Conservation (phyloP, 2,329 filamentous ascomycete species). For the Aureobasidium pullulans region DNA sequence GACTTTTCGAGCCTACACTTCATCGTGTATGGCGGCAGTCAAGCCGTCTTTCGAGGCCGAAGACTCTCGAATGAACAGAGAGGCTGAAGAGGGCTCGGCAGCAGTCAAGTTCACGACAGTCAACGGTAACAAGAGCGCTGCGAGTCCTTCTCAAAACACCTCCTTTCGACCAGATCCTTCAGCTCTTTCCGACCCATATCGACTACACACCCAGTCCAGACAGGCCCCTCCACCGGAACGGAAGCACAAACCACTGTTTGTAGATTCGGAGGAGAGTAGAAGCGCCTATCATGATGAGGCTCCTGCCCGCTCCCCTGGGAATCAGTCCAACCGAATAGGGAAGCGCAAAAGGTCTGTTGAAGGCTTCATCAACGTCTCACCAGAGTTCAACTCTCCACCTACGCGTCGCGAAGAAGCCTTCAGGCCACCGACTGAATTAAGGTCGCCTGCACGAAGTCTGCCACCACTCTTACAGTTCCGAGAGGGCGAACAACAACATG, state of each 20-base stretch:
- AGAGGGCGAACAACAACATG: neutral
- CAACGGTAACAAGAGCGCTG: constrained; percentile 3
- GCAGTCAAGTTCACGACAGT: constrained; percentile 9
- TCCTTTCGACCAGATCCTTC: constrained; percentile 3
- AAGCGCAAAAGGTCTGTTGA: constrained; percentile 10
- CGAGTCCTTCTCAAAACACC: neutral
- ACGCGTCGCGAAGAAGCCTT: neutral
- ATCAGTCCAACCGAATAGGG: neutral
- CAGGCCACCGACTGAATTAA: neutral
- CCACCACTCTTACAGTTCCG: neutral
- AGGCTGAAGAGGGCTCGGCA: neutral
- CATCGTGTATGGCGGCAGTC: constrained; percentile 5
- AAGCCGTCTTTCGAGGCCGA: constrained; percentile 5
- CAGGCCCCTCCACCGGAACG: neutral
- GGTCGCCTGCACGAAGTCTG: constrained; percentile 5
- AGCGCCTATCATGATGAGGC: neutral
- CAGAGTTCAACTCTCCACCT: neutral
- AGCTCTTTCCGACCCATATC: neutral
- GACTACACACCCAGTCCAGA: neutral
- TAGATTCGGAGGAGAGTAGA: neutral
- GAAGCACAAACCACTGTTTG: neutral
- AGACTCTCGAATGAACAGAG: constrained; percentile 7
- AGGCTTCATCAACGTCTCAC: neutral
- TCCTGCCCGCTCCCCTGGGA: neutral
- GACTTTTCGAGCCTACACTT: neutral